Conservation (phyloP, 148 eudicot species). For the Rhododendron griersonianum region DNA sequence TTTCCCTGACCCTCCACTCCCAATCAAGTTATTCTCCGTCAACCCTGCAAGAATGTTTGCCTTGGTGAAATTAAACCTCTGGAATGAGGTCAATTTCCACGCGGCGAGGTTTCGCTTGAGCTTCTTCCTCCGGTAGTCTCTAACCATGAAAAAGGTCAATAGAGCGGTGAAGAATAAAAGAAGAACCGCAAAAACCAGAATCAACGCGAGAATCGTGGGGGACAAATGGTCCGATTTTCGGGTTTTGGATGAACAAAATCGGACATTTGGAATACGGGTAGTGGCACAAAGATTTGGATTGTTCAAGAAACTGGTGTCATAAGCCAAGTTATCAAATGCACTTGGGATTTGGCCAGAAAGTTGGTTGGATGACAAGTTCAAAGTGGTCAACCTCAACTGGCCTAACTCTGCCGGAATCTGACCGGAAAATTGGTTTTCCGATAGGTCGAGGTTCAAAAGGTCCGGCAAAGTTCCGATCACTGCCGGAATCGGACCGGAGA, state of each 20-base stretch:
- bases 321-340: no score
- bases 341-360: no score
- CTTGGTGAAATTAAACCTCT: slow-evolving; percentile 45
- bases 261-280: slow-evolving; percentile 25
- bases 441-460: slow-evolving; percentile 27
- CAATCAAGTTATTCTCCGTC: slow-evolving; percentile 30
- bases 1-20: no score
- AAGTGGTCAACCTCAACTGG: no score
- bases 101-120: slow-evolving; percentile 17
- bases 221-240: slow-evolving; percentile 17
- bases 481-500: slow-evolving; percentile 24
- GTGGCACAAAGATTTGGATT: slow-evolving; percentile 27
- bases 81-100: slow-evolving; percentile 64
- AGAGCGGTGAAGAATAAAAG: slow-evolving; percentile 23
- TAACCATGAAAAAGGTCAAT: slow-evolving; percentile 25
- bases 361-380: no score
- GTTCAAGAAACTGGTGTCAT: no score
- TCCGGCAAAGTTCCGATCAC: slow-evolving; percentile 18
- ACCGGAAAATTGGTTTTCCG: slow-evolving; percentile 26
- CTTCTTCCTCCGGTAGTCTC: slow-evolving; percentile 31
- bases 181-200: slow-evolving; percentile 30
- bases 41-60: slow-evolving; percentile 40
- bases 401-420: slow-evolving; percentile 23
- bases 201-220: slow-evolving; percentile 30
- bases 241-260: slow-evolving; percentile 30